phyloP scores from a whole-genome alignment of 805 yeast genomes.

The Starmerella asiatica region DNA sequence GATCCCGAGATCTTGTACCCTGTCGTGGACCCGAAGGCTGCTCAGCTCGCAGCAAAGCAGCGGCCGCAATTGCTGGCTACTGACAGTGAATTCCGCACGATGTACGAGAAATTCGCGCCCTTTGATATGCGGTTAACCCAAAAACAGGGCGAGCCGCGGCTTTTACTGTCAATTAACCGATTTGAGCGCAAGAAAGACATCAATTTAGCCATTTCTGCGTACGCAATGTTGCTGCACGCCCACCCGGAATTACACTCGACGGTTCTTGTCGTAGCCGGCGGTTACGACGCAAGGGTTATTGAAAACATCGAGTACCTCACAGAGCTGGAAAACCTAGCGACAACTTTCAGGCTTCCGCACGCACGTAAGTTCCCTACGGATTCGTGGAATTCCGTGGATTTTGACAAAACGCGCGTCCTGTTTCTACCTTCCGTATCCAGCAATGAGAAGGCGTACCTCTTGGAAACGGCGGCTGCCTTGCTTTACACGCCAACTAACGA shows the following conservation, averaged over 20 bases:
- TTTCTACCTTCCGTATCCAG: conserved; percentile 75
- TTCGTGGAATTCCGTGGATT: conserved; percentile 11
- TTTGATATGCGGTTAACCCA: neutral
- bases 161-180: conserved; percentile 66
- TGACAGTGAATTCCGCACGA: neutral
- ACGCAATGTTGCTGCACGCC: conserved; percentile 32
- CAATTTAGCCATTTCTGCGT: conserved; percentile 61
- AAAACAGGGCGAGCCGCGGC: conserved; percentile 6
- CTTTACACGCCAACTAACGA: conserved; percentile 84
- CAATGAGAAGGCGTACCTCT: conserved; percentile 45
- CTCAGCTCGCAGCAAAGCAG: neutral
- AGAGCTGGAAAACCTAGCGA: conserved; percentile 43
- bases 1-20: conserved; percentile 54
- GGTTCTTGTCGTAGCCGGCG: conserved; percentile 70
- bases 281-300: conserved; percentile 60
- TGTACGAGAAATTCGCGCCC: conserved; percentile 7
- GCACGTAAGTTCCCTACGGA: conserved; percentile 30
- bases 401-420: conserved; percentile 35
- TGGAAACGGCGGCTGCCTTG: conserved; percentile 44
- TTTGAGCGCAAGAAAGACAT: conserved; percentile 80
- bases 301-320: conserved; percentile 65
- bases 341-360: conserved; percentile 33
- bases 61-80: neutral
- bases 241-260: conserved; percentile 26
- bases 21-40: conserved; percentile 47